These are phyloP conservation scores for Cryptosporidium xiaoi DNA, from an alignment of 169 alveolate genomes.

Conservation along the genomic window DNA sequence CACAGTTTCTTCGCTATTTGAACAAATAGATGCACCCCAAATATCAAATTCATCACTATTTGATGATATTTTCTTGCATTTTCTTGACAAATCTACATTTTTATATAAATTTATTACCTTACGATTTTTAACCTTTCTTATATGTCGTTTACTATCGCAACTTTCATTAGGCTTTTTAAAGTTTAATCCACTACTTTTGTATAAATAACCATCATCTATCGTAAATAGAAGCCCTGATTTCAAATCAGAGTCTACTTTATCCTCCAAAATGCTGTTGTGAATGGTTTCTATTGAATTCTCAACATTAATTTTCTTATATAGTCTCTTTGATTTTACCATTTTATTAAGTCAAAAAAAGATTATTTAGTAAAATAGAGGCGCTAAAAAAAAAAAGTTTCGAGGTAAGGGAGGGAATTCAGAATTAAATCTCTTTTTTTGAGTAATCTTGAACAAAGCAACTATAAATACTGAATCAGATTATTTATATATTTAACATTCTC, in stretches of 20 bases:
- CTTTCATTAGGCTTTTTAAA: not conserved
- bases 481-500: not conserved
- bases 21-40: slow-evolving; percentile 35
- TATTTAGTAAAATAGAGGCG: not conserved
- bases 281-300: not conserved
- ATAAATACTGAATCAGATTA: not conserved
- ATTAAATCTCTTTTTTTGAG: not conserved
- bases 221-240: slow-evolving; percentile 37
- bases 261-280: not conserved
- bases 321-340: slow-evolving; percentile 50
- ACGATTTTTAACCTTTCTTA: not conserved
- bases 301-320: slow-evolving; percentile 2
- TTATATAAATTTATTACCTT: not conserved
- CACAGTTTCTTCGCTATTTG: not conserved
- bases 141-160: not conserved
- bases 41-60: slow-evolving; percentile 27
- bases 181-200: not conserved
- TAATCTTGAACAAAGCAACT: not conserved
- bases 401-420: not conserved
- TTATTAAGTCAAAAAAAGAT: not conserved
- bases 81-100: not conserved
- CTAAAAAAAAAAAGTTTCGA: not conserved
- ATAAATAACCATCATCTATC: not conserved
- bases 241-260: not conserved
- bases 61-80: not conserved